Conservation (phyloP, 495 filamentous ascomycete genomes). For the Aspergillus saccharolyticus region DNA sequence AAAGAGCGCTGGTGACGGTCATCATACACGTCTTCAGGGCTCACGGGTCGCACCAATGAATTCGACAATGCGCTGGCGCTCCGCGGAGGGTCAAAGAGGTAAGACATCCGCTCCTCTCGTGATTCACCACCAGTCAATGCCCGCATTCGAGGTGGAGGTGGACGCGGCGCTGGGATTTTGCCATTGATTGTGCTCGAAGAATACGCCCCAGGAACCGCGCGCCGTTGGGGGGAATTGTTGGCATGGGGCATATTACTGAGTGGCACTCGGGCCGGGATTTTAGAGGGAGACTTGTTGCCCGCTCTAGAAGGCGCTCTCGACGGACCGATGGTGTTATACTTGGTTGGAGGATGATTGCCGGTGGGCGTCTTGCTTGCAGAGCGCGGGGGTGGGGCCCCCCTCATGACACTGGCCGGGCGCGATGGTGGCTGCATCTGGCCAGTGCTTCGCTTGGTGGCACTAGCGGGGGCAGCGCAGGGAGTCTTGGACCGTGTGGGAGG, state of each 20-base stretch:
- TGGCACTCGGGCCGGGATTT: slow-evolving; percentile 76
- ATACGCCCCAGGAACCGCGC: slow-evolving; percentile 43
- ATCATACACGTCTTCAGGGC: slow-evolving; percentile 81
- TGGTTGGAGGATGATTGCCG: slow-evolving; percentile 35
- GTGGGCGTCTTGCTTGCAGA: slow-evolving; percentile 68
- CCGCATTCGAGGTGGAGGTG: slow-evolving; percentile 86
- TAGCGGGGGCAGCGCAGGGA: slow-evolving; percentile 54
- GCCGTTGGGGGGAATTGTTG: slow-evolving; percentile 78
- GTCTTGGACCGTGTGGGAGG: slow-evolving; percentile 73
- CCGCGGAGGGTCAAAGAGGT: slow-evolving; percentile 57
- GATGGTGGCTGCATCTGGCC: slow-evolving; percentile 24
- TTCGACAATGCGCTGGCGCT: slow-evolving; percentile 61
- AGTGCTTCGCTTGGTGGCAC: slow-evolving; percentile 23
- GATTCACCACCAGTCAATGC: slow-evolving; percentile 67
- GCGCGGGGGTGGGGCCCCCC: slow-evolving; percentile 45
- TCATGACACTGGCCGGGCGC: slow-evolving; percentile 34
- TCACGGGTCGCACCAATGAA: slow-evolving; percentile 67
- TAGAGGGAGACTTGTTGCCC: slow-evolving; percentile 60
- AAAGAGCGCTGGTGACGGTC: slow-evolving; percentile 54
- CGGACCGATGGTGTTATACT: slow-evolving; percentile 52
- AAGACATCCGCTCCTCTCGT: slow-evolving; percentile 53
- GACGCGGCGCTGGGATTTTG: slow-evolving; percentile 58
- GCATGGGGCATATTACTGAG: slow-evolving; percentile 76
- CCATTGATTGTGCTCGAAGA: slow-evolving; percentile 49
- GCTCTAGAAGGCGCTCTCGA: slow-evolving; percentile 32